Evolutionary conservation across 108 stramenopile genomes (phyloP).

Genomic region (Epithemia pelagica): DNA sequence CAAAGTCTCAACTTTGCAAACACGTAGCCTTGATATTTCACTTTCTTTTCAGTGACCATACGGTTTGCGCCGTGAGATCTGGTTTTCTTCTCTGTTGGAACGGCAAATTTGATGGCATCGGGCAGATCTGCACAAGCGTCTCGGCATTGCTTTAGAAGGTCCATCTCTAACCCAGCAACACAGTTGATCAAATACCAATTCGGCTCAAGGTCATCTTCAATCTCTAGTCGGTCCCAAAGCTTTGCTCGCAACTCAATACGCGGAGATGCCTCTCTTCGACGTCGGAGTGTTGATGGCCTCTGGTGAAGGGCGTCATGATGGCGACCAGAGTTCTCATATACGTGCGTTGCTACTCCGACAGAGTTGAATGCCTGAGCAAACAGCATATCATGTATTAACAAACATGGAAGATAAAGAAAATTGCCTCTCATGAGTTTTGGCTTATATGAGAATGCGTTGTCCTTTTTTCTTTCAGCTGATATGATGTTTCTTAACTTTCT

Average conservation of each 20-base stretch:
- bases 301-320: no score
- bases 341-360: no score
- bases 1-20: conserved; percentile 70
- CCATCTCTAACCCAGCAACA: conserved; percentile 71
- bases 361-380: no score
- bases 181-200: conserved; percentile 81
- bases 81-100: conserved; percentile 47
- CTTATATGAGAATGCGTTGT: no score
- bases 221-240: conserved; percentile 27
- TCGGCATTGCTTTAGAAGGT: conserved; percentile 51
- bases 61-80: conserved; percentile 71
- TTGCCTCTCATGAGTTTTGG: no score
- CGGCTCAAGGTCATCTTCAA: conserved; percentile 66
- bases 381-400: no score
- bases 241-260: not conserved
- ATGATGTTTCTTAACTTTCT: no score
- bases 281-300: no score
- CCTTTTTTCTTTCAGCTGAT: no score
- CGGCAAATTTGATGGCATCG: conserved; percentile 52
- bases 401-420: no score
- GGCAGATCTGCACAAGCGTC: conserved; percentile 28
- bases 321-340: no score
- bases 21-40: conserved; percentile 77
- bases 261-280: no score
- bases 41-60: conserved; percentile 75